Evolutionary conservation across 495 filamentous ascomycete species (phyloP), one percentile per base, ranked within the genome.

Genomic region (Aspergillus homomorphus): DNA sequence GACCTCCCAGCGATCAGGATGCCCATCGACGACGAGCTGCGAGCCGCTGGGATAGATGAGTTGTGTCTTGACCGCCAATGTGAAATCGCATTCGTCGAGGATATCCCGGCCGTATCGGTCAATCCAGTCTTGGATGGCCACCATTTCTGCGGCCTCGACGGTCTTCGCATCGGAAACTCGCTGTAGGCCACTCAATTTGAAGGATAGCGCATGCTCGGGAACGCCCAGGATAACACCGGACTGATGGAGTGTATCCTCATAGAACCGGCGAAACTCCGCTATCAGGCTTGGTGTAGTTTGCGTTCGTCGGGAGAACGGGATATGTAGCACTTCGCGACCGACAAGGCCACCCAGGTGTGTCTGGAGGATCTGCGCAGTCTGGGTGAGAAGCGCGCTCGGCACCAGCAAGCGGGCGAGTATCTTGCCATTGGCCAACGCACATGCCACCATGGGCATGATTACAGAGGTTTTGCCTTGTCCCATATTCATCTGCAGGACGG

Each of bases 401-500:
- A 90, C 87, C 5, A 90, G 63, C 0, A 90, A 75, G 14, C 86
- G 69, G 0, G 81, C 77, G 0, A 90, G 71, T 18, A 68, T 73
- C 0, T 59, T 58, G 0, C 74, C 72, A 61, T 90, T 67, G 0
- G 85, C 85, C 16, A 90, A 64, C 3, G 70, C 68, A 0, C 77
- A 75, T 5, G 84, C 78, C 8, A 87, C 80, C 43, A 86, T 81
- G 0, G 88, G 87, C 4, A 89, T 79, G 53, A 91, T 88, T 1
- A 89, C 82, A 0, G 85, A 85, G 0, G 86, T 86, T 62, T 91
- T 91, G 0, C 88, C 88, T 64, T 88, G 80, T 0, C 88, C 88
- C 87, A 90, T 90, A 61, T 89, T 89, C 53, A 91, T 72, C 62
- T 91, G 87, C 67, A 90, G 74, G 14, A 85, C 82, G 0, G 76